Percentiles rank a stretch among this genome's conserved stretches.
These are phyloP conservation scores for Fagopyrum esculentum DNA, from an alignment of 148 eudicot species.

Conservation along the genomic window DNA sequence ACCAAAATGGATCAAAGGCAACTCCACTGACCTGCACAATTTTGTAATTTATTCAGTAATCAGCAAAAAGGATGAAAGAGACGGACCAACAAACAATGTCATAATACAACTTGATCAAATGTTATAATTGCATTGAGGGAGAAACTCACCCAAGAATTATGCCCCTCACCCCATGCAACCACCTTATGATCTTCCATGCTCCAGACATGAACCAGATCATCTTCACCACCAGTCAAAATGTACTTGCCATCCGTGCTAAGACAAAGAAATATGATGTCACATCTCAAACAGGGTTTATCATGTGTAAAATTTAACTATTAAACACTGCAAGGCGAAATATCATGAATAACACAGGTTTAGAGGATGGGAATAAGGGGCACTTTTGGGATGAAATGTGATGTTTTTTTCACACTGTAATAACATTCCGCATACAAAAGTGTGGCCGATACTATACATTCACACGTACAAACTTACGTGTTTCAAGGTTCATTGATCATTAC, in stretches of 20 bases:
- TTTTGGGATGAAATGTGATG: no score
- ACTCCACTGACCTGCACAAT: slow-evolving; percentile 80
- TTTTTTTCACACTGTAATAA: no score
- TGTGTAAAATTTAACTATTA: not conserved
- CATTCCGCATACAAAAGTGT: no score
- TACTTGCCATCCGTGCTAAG: slow-evolving; percentile 75
- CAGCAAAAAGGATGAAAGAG: not conserved
- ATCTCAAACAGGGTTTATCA: not conserved
- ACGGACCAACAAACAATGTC: slow-evolving; percentile 1
- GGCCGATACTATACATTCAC: no score
- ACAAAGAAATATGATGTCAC: slow-evolving; percentile 13
- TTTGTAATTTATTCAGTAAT: not conserved
- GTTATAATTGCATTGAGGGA: not conserved
- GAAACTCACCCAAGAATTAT: slow-evolving; percentile 83
- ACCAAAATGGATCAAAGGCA: slow-evolving; percentile 79
- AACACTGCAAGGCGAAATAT: not conserved
- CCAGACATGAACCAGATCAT: slow-evolving; percentile 95
- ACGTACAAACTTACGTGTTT: no score
- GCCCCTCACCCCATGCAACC: slow-evolving; percentile 96
- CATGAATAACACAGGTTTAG: not conserved
- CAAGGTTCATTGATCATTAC: no score
- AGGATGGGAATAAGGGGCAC: no score
- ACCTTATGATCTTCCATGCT: slow-evolving; percentile 87
- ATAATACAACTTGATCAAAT: not conserved
- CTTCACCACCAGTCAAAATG: slow-evolving; percentile 87